A percentile compares a stretch with the other conserved stretches of the same genome.
phyloP scores from a whole-genome alignment of 352 stramenopile genomes.

The Phytophthora gonapodyides region DNA sequence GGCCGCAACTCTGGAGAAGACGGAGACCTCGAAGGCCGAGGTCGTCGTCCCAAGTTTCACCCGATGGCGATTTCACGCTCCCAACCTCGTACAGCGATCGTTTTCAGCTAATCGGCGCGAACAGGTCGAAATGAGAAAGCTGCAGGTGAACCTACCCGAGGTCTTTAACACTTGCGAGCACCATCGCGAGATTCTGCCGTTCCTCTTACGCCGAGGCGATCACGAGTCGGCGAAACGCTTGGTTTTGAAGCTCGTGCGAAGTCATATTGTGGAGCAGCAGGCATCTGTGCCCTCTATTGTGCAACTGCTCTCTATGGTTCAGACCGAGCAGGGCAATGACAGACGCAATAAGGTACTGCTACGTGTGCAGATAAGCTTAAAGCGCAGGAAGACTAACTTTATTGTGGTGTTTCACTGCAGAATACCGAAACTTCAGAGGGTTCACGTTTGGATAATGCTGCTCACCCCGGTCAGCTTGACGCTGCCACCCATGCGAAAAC shows the following conservation, averaged over 20 bases:
- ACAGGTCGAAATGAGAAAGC: slow-evolving; percentile 62
- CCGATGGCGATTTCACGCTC: slow-evolving; percentile 66
- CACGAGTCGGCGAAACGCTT: slow-evolving; percentile 50
- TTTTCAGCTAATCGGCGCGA: slow-evolving; percentile 36
- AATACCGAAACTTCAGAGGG: slow-evolving; percentile 1
- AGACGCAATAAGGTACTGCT: slow-evolving; percentile 38
- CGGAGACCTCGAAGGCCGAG: slow-evolving; percentile 39
- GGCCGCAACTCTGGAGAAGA: slow-evolving; percentile 34
- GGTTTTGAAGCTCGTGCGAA: slow-evolving; percentile 55
- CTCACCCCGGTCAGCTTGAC: neutral
- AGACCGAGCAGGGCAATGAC: slow-evolving; percentile 48
- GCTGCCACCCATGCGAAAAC: neutral
- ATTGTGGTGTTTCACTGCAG: slow-evolving; percentile 7
- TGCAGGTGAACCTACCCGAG: slow-evolving; percentile 70
- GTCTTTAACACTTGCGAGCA: slow-evolving; percentile 61
- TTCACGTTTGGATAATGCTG: slow-evolving; percentile 2
- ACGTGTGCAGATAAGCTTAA: slow-evolving; percentile 37
- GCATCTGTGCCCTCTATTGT: slow-evolving; percentile 36
- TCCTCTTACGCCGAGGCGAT: slow-evolving; percentile 64
- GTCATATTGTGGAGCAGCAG: slow-evolving; percentile 59
- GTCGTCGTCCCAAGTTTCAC: slow-evolving; percentile 34
- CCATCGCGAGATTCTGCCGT: slow-evolving; percentile 67
- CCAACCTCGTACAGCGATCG: slow-evolving; percentile 63
- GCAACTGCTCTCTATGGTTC: slow-evolving; percentile 47
- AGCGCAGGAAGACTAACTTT: slow-evolving; percentile 5